Conservation (phyloP, 495 filamentous ascomycete genomes). For the Penicillium coprophilum region DNA sequence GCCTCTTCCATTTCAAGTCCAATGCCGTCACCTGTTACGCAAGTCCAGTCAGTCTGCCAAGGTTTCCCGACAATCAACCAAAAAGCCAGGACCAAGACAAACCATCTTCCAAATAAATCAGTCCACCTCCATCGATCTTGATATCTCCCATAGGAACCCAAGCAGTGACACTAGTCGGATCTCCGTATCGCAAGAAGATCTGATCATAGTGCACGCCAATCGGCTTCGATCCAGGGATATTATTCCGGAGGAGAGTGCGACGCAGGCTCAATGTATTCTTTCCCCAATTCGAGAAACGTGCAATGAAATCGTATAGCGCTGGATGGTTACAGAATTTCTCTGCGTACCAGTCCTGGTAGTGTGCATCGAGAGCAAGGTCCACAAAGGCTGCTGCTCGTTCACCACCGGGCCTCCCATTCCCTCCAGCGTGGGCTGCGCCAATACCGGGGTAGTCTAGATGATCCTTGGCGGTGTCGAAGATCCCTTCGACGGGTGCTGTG, state of each 20-base stretch:
- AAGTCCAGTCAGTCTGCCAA: slow-evolving; percentile 9
- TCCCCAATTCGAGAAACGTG: slow-evolving; percentile 55
- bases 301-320: slow-evolving; percentile 50
- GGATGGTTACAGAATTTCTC: slow-evolving; percentile 58
- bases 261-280: slow-evolving; percentile 48
- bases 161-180: slow-evolving; percentile 57
- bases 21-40: slow-evolving; percentile 32
- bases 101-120: slow-evolving; percentile 62
- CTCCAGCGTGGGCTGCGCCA: slow-evolving; percentile 51
- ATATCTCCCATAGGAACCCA: slow-evolving; percentile 67
- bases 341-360: slow-evolving; percentile 57
- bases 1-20: slow-evolving; percentile 50
- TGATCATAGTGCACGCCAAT: slow-evolving; percentile 68
- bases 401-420: slow-evolving; percentile 49
- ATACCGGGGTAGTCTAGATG: slow-evolving; percentile 56
- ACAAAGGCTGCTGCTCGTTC: slow-evolving; percentile 49
- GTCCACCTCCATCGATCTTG: slow-evolving; percentile 54
- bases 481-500: slow-evolving; percentile 43
- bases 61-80: neutral
- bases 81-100: slow-evolving; percentile 9
- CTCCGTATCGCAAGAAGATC: slow-evolving; percentile 61
- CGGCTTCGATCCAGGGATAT: slow-evolving; percentile 56
- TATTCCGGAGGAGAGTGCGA: slow-evolving; percentile 56
- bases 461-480: slow-evolving; percentile 53
- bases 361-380: slow-evolving; percentile 55